Evolutionary conservation across 257 asterid genomes (phyloP).

Genomic region (Nicotiana noctiflora): DNA sequence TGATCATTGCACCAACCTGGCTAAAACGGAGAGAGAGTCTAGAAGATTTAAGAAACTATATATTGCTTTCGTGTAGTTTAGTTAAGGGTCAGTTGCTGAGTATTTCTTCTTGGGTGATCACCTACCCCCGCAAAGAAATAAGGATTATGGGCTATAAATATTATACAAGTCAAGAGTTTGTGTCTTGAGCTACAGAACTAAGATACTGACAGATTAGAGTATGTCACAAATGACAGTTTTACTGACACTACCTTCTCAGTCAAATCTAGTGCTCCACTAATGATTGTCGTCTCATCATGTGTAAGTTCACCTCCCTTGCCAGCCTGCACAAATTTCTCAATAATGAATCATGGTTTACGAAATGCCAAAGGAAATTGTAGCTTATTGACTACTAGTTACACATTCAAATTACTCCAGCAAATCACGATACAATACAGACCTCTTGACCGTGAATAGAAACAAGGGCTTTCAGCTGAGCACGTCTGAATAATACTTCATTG

Average conservation of each 20-base stretch:
- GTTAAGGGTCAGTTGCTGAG: background rate
- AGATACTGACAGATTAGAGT: background rate
- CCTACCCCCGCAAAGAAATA: background rate
- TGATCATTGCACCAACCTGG: background rate
- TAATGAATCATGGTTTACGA: background rate
- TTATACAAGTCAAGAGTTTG: background rate
- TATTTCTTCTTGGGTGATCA: background rate
- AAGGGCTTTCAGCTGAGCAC: constrained; percentile 96
- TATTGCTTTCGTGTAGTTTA: background rate
- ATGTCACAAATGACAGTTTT: background rate
- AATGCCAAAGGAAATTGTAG: background rate
- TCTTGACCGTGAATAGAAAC: constrained; percentile 93
- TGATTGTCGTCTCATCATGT: constrained; percentile 94
- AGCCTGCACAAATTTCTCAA: constrained; percentile 42
- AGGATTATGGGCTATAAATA: background rate
- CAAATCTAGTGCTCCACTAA: constrained; percentile 95
- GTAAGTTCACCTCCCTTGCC: constrained; percentile 99
- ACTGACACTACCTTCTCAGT: constrained; percentile 68
- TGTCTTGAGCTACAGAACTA: background rate
- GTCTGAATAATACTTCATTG: constrained; percentile 86
- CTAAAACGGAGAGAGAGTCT: background rate
- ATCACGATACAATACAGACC: constrained; percentile 33
- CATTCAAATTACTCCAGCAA: background rate
- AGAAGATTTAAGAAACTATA: background rate
- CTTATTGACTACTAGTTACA: background rate